Percentiles rank a stretch among this genome's conserved stretches.
Conservation (phyloP, 495 filamentous ascomycete genomes). For the Penicillium robsamsonii region DNA sequence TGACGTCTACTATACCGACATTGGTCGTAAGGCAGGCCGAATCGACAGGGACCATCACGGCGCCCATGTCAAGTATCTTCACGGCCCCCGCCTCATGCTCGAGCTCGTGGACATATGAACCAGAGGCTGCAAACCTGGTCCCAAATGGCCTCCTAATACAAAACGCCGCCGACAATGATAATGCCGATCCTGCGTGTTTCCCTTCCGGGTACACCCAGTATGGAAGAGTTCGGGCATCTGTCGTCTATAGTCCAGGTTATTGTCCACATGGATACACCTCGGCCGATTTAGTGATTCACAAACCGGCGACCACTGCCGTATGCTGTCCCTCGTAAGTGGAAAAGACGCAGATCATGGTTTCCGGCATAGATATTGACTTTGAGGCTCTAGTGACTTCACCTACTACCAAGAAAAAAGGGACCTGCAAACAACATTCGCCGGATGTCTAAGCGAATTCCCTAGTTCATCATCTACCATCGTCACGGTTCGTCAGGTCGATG, state of each 20-base stretch:
- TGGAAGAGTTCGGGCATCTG: not conserved
- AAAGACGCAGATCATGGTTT: not conserved
- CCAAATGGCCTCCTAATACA: conserved; percentile 18
- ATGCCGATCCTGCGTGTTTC: conserved; percentile 12
- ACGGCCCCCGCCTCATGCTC: conserved; percentile 18
- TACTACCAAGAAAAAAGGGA: not conserved
- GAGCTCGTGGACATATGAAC: conserved; percentile 20
- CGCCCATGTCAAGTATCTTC: conserved; percentile 19
- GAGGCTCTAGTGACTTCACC: not conserved
- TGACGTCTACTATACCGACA: not conserved
- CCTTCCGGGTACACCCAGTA: conserved; percentile 14
- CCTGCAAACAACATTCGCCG: not conserved
- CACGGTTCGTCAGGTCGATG: conserved; percentile 5
- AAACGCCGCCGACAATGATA: conserved; percentile 14
- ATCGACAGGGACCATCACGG: not conserved
- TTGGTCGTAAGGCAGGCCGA: not conserved
- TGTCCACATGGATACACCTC: conserved; percentile 25
- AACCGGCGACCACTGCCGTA: conserved; percentile 14
- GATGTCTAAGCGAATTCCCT: conserved; percentile 11
- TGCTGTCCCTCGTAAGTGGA: conserved; percentile 22
- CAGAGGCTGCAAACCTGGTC: conserved; percentile 4
- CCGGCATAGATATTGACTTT: not conserved
- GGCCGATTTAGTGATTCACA: conserved; percentile 12
- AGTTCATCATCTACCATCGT: conserved; percentile 7
- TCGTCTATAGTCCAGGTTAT: conserved; percentile 20